Percentiles rank a stretch among this genome's conserved stretches.
Conservation (phyloP, 306 rosid genomes). For the Begonia loranthoides region DNA sequence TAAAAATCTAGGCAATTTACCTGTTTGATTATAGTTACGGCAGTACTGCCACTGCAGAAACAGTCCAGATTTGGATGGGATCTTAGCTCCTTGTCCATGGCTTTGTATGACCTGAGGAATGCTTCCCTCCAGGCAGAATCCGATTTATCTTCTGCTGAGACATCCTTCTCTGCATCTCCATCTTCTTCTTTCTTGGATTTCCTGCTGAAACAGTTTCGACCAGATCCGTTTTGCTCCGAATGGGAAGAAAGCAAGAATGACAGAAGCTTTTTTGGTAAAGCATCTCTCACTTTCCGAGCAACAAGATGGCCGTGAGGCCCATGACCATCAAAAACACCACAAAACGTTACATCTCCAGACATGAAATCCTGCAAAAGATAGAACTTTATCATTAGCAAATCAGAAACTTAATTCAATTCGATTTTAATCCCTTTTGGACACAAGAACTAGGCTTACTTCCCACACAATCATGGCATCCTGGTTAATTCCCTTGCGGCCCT, state of each 20-base stretch:
- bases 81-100: constrained; percentile 89
- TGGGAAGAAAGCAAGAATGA: constrained; percentile 52
- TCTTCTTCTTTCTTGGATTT: constrained; percentile 27
- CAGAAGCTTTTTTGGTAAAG: constrained; percentile 54
- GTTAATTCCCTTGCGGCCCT: constrained; percentile 90
- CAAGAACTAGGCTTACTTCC: constrained; percentile 49
- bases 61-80: constrained; percentile 86
- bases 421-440: background rate
- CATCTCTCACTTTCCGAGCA: constrained; percentile 82
- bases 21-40: constrained; percentile 79
- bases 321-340: constrained; percentile 94
- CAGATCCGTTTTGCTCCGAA: constrained; percentile 31
- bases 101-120: constrained; percentile 73
- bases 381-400: constrained; percentile 1
- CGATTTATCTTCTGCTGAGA: constrained; percentile 38
- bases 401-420: background rate
- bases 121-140: constrained; percentile 69
- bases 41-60: constrained; percentile 91
- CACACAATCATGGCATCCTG: constrained; percentile 99
- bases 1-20: constrained; percentile 17
- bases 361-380: constrained; percentile 51
- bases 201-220: constrained; percentile 37
- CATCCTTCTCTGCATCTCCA: constrained; percentile 46
- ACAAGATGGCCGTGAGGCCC: constrained; percentile 94
- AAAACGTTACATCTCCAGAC: constrained; percentile 65